These are phyloP conservation scores for Tuber umbilicatum DNA, from an alignment of 495 filamentous ascomycete species.

Conservation along the genomic window DNA sequence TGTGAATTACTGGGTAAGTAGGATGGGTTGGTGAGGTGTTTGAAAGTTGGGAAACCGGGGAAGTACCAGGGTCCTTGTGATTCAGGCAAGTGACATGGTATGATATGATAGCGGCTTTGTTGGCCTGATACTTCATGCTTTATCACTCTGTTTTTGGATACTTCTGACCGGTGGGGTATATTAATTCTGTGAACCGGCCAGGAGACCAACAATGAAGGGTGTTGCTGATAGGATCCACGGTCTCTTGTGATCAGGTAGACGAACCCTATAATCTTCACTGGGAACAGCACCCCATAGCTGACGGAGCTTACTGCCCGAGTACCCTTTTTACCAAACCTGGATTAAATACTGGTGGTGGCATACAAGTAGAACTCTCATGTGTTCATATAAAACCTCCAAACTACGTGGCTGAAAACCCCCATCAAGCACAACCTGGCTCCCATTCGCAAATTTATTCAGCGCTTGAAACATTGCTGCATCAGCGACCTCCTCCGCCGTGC, in stretches of 20 bases:
- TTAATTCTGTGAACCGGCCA: neutral
- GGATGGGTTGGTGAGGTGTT: neutral
- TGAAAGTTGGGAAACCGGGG: neutral
- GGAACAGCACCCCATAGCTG: neutral
- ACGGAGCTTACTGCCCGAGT: neutral
- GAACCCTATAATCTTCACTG: neutral
- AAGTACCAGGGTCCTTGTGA: neutral
- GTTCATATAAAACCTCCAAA: neutral
- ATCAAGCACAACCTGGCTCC: constrained; percentile 79
- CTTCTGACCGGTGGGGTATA: neutral
- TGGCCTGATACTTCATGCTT: neutral
- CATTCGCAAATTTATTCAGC: constrained; percentile 70
- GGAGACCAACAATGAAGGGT: neutral
- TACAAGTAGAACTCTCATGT: too few species aligned
- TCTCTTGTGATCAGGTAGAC: neutral
- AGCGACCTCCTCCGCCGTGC: constrained; percentile 62
- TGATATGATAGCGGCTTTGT: neutral
- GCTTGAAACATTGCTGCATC: constrained; percentile 75
- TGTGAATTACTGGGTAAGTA: too few species aligned
- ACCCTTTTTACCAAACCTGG: neutral
- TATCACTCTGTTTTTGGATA: neutral
- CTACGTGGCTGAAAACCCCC: constrained; percentile 64
- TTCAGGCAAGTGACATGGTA: neutral
- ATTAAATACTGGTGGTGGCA: neutral
- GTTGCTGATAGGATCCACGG: neutral